Percentiles rank a stretch among this genome's conserved stretches.
phyloP scores from a whole-genome alignment of 1,284 basidiomycete genomes.

The Rhodotorula sp. region DNA sequence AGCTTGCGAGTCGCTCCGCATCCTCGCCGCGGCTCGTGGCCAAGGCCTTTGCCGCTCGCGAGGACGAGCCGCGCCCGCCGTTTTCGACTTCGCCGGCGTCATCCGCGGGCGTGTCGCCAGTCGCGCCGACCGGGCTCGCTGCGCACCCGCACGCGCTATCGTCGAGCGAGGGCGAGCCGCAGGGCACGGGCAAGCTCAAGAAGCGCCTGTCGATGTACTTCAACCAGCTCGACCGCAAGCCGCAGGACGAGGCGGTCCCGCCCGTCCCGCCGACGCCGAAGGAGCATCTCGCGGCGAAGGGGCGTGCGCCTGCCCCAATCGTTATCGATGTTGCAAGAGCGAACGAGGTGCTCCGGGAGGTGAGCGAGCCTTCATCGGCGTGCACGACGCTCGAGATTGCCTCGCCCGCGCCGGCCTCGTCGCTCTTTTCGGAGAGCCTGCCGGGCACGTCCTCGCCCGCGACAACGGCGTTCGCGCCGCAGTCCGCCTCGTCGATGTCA shows the following conservation, averaged over 20 bases:
- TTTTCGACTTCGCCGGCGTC: neutral
- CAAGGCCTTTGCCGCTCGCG: slow-evolving; percentile 11
- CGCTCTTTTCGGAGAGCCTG: slow-evolving; percentile 7
- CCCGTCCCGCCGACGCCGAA: slow-evolving; percentile 4
- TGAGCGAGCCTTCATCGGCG: neutral
- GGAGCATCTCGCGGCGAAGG: neutral
- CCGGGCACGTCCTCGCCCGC: slow-evolving; percentile 8
- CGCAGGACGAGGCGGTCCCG: slow-evolving; percentile 2
- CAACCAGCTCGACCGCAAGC: neutral
- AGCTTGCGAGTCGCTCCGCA: slow-evolving; percentile 8
- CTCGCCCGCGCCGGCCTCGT: neutral
- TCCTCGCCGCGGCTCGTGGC: slow-evolving; percentile 21
- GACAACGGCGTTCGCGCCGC: neutral
- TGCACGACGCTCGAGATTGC: slow-evolving; percentile 11
- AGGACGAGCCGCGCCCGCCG: neutral
- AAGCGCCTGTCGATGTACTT: slow-evolving; percentile 26
- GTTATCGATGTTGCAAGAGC: slow-evolving; percentile 15
- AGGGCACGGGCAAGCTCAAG: slow-evolving; percentile 2
- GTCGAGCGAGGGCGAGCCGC: slow-evolving; percentile 1
- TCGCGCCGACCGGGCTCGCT: neutral
- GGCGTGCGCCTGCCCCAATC: neutral
- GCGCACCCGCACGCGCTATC: slow-evolving; percentile 6
- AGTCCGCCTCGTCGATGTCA: too few relatives aligned
- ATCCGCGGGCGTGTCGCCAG: neutral
- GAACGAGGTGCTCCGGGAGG: neutral